Evolutionary conservation across 2,329 filamentous ascomycete genomes (phyloP), one percentile per base, ranked within the genome.

Genomic region (Penicillium sp.): DNA sequence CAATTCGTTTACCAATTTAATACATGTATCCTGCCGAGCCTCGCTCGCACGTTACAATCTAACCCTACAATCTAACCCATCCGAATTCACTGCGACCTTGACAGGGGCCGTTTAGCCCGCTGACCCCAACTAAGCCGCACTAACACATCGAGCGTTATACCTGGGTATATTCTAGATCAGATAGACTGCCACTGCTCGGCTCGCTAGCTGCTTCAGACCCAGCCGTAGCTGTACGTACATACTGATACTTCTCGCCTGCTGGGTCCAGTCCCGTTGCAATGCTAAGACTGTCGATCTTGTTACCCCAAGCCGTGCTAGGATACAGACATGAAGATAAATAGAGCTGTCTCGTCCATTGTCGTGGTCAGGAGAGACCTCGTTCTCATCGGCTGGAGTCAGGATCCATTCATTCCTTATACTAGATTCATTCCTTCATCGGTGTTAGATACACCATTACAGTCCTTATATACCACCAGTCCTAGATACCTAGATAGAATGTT

Each of bases 391-490:
- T n/a, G n/a, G n/a, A n/a, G n/a, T n/a, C n/a, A n/a, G 14, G 20
- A 24, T 40, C 26, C 16, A 38, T 51, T 24, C 48, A 49, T 49
- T 49, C 38, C 7, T 42, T 43, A 43, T 14, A 43, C n/a, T 11
- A 11, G 7, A 38, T 43, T 43, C 38, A 8, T 42, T 42, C 18
- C 16, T 42, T 38, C 23, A 14, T 20, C 16, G 49, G 55, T 57
- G 55, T 57, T 57, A 14, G 55, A 57, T 48, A 57, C 43, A 57
- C 45, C 49, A 4, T 23, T 57, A 52, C 49, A 21, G 6, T 52
- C 45, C 21, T 47, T 56, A 45, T 21, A 40, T 43, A 40, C 8
- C n/a, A 56, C 33, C 14, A 7, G 11, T 52, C 18, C 42, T 38
- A 38, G 21, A 20, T 26, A 43, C 33, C 18, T 52, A 35, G 9